Evolutionary conservation across 2,329 filamentous ascomycete genomes (phyloP), one percentile per base, ranked within the genome.

Genomic region (Coniochaeta ligniaria): DNA sequence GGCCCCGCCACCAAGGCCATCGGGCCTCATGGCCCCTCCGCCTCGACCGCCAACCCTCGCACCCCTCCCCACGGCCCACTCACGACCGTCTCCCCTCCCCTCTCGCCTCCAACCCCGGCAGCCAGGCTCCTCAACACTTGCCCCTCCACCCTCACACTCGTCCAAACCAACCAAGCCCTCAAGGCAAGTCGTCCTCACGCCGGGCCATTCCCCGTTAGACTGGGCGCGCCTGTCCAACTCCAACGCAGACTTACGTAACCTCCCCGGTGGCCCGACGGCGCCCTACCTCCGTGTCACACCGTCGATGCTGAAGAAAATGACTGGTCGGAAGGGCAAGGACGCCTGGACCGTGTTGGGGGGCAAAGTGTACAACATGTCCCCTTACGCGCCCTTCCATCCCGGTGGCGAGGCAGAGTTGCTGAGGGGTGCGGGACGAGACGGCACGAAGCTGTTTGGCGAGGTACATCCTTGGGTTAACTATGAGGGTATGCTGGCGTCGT

Each of bases 151-250:
- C 0, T 80, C 82, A 16, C 82, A 81, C 69, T 76, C 73, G 35
- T 71, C 76, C 47, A 80, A 78, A 61, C 83, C 84, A 1, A 64
- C 75, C 26, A 86, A 85, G 69, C 81, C 83, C 5, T 83, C 80
- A 12, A 84, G 83, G 73, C 90, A 94, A 69, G 90, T 97, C 5
- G 80, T 89, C 9, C 84, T 99, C 5, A 83, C 87, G n/a, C 95
- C 95, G 0, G 94, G 95, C 35, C 93, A 94, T 78, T 96, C 92
- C 2, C 94, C 95, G 0, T 86, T 99, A 14, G 95, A 99, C 82
- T 99, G 95, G 95, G 95, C 95, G 14, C 86, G 89, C 6, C 83
- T 96, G 1, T 83, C 85, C 1, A 80, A 81, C 22, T 76, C 80
- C 1, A 76, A 76, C 33, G 79, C 83, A 33, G 88, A 92, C 64